Base-by-base conservation (phyloP, 1,139 yeast genomes). In the Lodderomyces orthopsilosis region DNA sequence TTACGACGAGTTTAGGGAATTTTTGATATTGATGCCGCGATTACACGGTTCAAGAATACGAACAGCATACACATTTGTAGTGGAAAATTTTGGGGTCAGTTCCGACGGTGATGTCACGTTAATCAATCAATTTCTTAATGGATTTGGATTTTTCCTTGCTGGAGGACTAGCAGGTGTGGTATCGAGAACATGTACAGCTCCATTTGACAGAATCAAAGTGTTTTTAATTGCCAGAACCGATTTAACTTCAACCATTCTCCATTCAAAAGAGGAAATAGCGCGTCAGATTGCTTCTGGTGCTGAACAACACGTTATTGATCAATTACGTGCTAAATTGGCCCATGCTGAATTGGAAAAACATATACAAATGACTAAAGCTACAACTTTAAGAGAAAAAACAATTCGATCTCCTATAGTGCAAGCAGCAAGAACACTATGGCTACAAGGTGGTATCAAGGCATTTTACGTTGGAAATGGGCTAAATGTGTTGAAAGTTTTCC, bases 131-230 rank as follows among this genome's bases (percentile, higher is more conserved):
- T 77, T 87, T 43, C 68, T 88, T 37, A 83, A 84, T 57, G 95
- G 97, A 26, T 75, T 89, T 51, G 97, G 97, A 1, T 93, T 81
- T 59, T 93, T 93, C 57, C 64, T 90, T 28, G 96, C 97, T 1
- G 98, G 98, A 28, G 98, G 98, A 0, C 65, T 91, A 26, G 87
- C 97, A 0, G 98, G 98, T 2, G 98, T 93, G 5, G 85, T 93
- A 4, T 89, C 97, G n/a, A 80, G 98, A 65, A 90, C 98, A 0
- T 85, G 95, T 56, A 93, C 98, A 0, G 98, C 98, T 0, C 98
- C 98, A 10, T 88, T 93, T 55, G 98, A 93, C 62, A 77, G 98
- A 61, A 79, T 93, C 21, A 93, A 93, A 59, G 98, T 93, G 15
- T 93, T 88, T 55, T 70, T 93, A 45, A 93, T 93, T 58, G 98